Percentiles rank a stretch among this genome's conserved stretches.
These are phyloP conservation scores for Cardiospermum halicacabum DNA, from an alignment of 345 rosid species.

Conservation along the genomic window DNA sequence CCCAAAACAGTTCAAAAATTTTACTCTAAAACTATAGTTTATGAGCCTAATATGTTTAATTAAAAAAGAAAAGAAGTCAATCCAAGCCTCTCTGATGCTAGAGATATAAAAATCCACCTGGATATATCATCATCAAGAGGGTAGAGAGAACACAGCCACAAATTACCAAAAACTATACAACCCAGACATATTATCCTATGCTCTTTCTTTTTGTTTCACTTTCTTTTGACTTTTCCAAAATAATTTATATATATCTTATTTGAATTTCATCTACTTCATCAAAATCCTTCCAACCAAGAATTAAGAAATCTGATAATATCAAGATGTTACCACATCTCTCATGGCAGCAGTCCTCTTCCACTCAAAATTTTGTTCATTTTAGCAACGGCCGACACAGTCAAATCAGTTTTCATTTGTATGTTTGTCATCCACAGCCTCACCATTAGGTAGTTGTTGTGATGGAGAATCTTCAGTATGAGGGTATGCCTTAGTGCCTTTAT, in stretches of 20 bases:
- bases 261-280: constrained; percentile 16
- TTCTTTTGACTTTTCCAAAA: constrained; percentile 11
- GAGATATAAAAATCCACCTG: neutral
- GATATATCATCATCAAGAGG: neutral
- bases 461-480: constrained; percentile 6
- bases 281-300: constrained; percentile 28
- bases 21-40: neutral
- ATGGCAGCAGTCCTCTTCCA: neutral
- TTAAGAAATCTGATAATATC: constrained; percentile 14
- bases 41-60: constrained; percentile 1
- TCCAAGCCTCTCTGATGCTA: neutral
- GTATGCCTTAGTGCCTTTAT: constrained; percentile 15
- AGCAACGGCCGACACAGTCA: neutral
- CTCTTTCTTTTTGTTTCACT: neutral
- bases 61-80: no score
- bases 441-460: constrained; percentile 11
- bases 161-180: constrained; percentile 31
- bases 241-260: constrained; percentile 25
- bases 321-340: constrained; percentile 12
- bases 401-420: constrained; percentile 11
- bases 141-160: constrained; percentile 8
- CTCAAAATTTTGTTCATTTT: constrained; percentile 9
- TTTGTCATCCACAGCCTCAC: constrained; percentile 11
- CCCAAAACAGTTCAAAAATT: neutral
- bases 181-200: constrained; percentile 16